phyloP scores from a whole-genome alignment of 2,329 filamentous ascomycete species.

The Aureobasidium sp. region DNA sequence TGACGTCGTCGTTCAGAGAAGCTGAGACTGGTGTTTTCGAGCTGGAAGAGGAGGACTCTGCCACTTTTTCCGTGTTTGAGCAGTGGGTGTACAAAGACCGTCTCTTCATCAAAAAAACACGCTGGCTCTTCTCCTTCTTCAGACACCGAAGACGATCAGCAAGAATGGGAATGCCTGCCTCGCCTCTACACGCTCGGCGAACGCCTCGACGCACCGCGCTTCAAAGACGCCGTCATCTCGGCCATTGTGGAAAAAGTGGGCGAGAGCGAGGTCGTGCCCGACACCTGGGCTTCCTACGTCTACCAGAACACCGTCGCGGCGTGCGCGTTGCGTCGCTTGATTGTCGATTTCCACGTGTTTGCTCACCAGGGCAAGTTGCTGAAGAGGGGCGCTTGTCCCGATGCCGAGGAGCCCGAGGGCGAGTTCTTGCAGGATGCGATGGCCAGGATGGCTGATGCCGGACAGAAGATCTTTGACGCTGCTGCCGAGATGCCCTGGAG shows the following conservation, averaged over 20 bases:
- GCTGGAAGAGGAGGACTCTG: background rate
- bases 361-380: background rate
- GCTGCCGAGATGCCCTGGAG: background rate
- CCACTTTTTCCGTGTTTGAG: background rate
- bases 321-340: background rate
- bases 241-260: slow-evolving; percentile 12
- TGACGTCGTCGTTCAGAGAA: background rate
- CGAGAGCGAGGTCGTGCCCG: background rate
- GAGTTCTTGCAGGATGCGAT: slow-evolving; percentile 7
- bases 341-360: slow-evolving; percentile 14
- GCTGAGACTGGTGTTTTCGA: background rate
- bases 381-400: background rate
- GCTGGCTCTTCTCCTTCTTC: background rate
- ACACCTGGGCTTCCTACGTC: background rate
- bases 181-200: slow-evolving; percentile 16
- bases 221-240: slow-evolving; percentile 16
- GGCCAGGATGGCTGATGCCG: background rate
- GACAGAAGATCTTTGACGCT: background rate
- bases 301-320: background rate
- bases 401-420: background rate
- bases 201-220: slow-evolving; percentile 11
- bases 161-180: slow-evolving; percentile 8
- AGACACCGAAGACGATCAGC: background rate
- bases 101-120: background rate
- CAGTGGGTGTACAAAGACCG: background rate